A percentile compares a stretch with the other conserved stretches of the same genome.
These are phyloP conservation scores for Boechera retrofracta DNA, from an alignment of 345 rosid genomes.

Conservation along the genomic window DNA sequence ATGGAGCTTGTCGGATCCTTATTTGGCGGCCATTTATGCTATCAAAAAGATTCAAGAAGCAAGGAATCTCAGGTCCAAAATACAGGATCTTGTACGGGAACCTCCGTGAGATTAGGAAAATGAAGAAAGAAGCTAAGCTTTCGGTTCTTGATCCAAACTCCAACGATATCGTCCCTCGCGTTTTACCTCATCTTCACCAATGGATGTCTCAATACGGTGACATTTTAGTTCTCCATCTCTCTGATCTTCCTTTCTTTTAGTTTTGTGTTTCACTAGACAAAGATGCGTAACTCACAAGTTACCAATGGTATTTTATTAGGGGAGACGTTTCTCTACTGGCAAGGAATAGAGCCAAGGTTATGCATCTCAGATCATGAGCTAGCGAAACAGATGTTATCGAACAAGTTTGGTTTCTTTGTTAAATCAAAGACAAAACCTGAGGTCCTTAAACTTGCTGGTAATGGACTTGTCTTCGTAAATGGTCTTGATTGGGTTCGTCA, in stretches of 20 bases:
- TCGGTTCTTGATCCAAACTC: conserved; percentile 36
- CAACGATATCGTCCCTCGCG: conserved; percentile 33
- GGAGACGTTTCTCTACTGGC: conserved; percentile 56
- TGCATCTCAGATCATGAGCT: conserved; percentile 49
- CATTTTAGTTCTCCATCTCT: conserved; percentile 2
- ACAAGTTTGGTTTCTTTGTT: conserved; percentile 48
- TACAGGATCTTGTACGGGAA: conserved; percentile 38
- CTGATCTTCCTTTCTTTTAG: not conserved
- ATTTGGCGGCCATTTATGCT: conserved; percentile 33
- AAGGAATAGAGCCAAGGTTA: conserved; percentile 51
- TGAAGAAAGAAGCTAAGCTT: conserved; percentile 39
- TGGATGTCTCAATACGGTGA: conserved; percentile 42
- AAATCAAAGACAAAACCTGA: conserved; percentile 43
- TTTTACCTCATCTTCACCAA: conserved; percentile 33
- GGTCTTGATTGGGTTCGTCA: conserved; percentile 54
- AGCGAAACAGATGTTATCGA: conserved; percentile 51
- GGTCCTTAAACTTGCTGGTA: conserved; percentile 40
- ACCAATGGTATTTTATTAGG: conserved; percentile 39
- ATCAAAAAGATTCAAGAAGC: conserved; percentile 40
- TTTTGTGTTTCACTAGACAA: not conserved
- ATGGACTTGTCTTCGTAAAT: conserved; percentile 45
- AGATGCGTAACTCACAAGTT: conserved; percentile 22
- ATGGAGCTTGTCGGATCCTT: conserved; percentile 34
- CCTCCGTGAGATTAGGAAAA: conserved; percentile 24
- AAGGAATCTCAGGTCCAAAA: conserved; percentile 43